Base-by-base conservation (phyloP, 2,329 filamentous ascomycete species). In the Trichoderma simmonsii region DNA sequence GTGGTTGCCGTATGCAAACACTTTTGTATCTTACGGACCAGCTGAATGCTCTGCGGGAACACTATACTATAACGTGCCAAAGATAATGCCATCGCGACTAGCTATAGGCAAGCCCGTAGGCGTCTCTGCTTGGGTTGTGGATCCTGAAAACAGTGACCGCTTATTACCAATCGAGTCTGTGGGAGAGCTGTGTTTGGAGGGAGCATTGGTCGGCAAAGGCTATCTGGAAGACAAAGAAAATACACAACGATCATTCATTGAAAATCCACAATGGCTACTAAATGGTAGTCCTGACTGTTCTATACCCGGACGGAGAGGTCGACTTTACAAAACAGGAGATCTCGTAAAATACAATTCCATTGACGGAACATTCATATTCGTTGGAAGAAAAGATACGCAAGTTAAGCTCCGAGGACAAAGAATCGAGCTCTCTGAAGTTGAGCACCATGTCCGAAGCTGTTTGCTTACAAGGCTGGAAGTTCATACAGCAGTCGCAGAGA, bases 331-430 rank as follows among this genome's bases (percentile, higher is more conserved):
- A 71, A 86, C 85, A 4, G 85, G 85, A 12, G 85, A 87, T 73
- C 78, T 87, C 9, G 85, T 79, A 2, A 77, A 77, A 51, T 85
- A 85, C 43, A 76, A 82, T 28, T 34, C 76, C 76, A 1, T 39
- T 24, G 80, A 85, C 66, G 82, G 82, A 1, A 77, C 77, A n/a
- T 76, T 87, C 12, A 74, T 80, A 0, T 86, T 83, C 71, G 76
- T 86, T 60, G 87, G 86, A 59, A 81, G 88, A 18, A 88, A 87
- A 73, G 88, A 90, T 73, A 82, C 83, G 0, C 88, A 90, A 76
- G 83, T 89, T 59, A 90, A 90, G 77, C 78, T 90, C 8, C 82
- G 85, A 21, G 90, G 90, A 26, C 89, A 85, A 72, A 79, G 87
- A 65, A 81, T 88, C 60, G 90, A 87, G 78, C 81, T 87, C n/a